These are phyloP conservation scores for Aegilops bicornis DNA, from an alignment of 176 grass and related monocot species.

Conservation along the genomic window DNA sequence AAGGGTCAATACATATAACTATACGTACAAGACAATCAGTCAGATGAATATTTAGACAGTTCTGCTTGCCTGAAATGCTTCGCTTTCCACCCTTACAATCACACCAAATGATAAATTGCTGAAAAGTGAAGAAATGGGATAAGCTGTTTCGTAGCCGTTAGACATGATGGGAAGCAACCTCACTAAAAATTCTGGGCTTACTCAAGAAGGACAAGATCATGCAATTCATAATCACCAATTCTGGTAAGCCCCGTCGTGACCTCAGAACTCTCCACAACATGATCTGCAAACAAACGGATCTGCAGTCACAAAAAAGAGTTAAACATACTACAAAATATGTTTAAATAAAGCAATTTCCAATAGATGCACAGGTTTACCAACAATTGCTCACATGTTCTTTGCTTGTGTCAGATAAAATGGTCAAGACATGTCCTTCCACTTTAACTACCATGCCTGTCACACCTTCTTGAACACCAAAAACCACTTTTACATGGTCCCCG, in stretches of 20 bases:
- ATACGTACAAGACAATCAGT: background rate
- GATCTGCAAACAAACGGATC: slow-evolving; percentile 74
- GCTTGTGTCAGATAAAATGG: slow-evolving; percentile 76
- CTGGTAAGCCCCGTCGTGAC: slow-evolving; percentile 72
- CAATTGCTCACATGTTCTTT: slow-evolving; percentile 77
- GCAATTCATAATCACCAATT: slow-evolving; percentile 82
- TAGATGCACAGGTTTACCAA: background rate
- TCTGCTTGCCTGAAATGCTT: slow-evolving; percentile 81
- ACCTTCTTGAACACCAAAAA: slow-evolving; percentile 72
- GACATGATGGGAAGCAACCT: slow-evolving; percentile 11
- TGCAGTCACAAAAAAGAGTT: slow-evolving; percentile 26
- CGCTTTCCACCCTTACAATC: slow-evolving; percentile 77
- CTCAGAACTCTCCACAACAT: slow-evolving; percentile 85
- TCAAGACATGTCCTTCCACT: slow-evolving; percentile 74
- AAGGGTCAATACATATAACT: slow-evolving; percentile 24
- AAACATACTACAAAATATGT: background rate
- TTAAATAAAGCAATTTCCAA: background rate
- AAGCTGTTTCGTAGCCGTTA: slow-evolving; percentile 17
- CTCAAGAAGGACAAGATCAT: slow-evolving; percentile 81
- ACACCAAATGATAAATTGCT: slow-evolving; percentile 89
- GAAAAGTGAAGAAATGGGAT: slow-evolving; percentile 27
- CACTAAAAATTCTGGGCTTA: slow-evolving; percentile 40
- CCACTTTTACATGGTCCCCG: slow-evolving; percentile 86
- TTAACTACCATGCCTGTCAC: slow-evolving; percentile 78
- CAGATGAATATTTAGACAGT: background rate